phyloP scores from a whole-genome alignment of 2,329 filamentous ascomycete genomes.

The Diaporthe sp. region DNA sequence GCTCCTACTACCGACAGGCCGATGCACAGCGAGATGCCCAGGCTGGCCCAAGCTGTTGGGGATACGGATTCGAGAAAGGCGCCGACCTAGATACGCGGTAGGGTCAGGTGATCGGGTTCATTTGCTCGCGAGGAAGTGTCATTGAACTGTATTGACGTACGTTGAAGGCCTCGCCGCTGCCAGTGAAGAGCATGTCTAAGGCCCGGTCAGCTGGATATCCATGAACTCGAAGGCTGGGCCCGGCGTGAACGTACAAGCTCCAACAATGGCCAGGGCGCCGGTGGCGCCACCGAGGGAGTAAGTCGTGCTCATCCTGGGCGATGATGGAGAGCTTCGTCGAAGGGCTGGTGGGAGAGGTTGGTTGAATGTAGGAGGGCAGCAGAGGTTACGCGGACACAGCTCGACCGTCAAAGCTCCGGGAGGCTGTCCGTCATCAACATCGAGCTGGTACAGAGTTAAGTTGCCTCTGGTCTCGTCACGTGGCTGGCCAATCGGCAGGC shows the following conservation, averaged over 20 bases:
- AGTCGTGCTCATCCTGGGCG: constrained; percentile 72
- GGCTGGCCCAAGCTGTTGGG: constrained; percentile 90
- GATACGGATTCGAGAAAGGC: constrained; percentile 94
- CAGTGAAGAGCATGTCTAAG: constrained; percentile 97
- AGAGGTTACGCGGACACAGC: constrained; percentile 21
- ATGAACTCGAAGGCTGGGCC: not conserved
- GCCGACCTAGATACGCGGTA: constrained; percentile 72
- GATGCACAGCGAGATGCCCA: constrained; percentile 94
- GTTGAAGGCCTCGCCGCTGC: constrained; percentile 95
- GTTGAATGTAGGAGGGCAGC: constrained; percentile 16
- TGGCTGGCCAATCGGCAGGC: constrained; percentile 18
- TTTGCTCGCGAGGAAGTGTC: not conserved
- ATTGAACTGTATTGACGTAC: constrained; percentile 59
- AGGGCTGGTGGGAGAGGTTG: not conserved
- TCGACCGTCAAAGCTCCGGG: constrained; percentile 11
- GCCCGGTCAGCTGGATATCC: constrained; percentile 35
- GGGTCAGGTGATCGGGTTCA: constrained; percentile 21
- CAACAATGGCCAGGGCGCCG: constrained; percentile 77
- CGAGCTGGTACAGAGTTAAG: constrained; percentile 14
- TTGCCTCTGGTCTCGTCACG: constrained; percentile 22
- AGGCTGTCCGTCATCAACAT: constrained; percentile 29
- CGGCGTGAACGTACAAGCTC: constrained; percentile 74
- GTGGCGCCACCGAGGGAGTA: constrained; percentile 78
- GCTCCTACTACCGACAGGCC: constrained; percentile 96
- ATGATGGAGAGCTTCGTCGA: constrained; percentile 35